Evolutionary conservation across 768 basidiomycete genomes (phyloP).

Genomic region (Lyophyllum atratum): DNA sequence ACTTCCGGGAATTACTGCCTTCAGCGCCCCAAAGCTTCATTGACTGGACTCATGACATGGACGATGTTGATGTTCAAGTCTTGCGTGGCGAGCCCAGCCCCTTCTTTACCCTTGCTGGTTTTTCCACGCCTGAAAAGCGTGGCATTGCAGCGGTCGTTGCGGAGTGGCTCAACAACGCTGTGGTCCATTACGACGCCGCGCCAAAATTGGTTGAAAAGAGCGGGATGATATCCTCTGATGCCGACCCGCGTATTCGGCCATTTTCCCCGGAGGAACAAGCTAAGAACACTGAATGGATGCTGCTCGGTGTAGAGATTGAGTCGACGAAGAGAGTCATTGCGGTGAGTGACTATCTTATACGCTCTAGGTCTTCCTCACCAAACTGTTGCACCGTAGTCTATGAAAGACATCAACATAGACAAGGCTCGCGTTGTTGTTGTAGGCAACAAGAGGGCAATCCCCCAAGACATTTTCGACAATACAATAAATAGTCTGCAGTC

Average conservation of each 20-base stretch:
- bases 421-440: not conserved
- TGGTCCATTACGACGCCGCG: slow-evolving; percentile 15
- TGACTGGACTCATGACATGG: slow-evolving; percentile 5
- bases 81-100: slow-evolving; percentile 1
- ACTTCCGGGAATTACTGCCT: slow-evolving; percentile 8
- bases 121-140: slow-evolving; percentile 4
- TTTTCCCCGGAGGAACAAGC: slow-evolving; percentile 38
- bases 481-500: slow-evolving; percentile 20
- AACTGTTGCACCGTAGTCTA: not conserved
- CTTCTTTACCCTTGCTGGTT: slow-evolving; percentile 13
- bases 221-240: slow-evolving; percentile 28
- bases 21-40: slow-evolving; percentile 2
- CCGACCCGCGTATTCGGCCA: slow-evolving; percentile 43
- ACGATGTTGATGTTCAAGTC: slow-evolving; percentile 1
- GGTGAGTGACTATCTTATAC: slow-evolving; percentile 3
- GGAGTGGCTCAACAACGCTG: slow-evolving; percentile 11
- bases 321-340: slow-evolving; percentile 8
- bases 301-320: slow-evolving; percentile 30
- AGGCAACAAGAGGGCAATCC: not conserved
- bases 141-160: not conserved
- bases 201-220: slow-evolving; percentile 19
- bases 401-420: slow-evolving; percentile 4
- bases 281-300: slow-evolving; percentile 37
- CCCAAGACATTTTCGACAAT: slow-evolving; percentile 9
- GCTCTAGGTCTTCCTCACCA: not conserved